These are phyloP conservation scores for Apiospora arundinis DNA, from an alignment of 2,329 filamentous ascomycete species.

Conservation along the genomic window DNA sequence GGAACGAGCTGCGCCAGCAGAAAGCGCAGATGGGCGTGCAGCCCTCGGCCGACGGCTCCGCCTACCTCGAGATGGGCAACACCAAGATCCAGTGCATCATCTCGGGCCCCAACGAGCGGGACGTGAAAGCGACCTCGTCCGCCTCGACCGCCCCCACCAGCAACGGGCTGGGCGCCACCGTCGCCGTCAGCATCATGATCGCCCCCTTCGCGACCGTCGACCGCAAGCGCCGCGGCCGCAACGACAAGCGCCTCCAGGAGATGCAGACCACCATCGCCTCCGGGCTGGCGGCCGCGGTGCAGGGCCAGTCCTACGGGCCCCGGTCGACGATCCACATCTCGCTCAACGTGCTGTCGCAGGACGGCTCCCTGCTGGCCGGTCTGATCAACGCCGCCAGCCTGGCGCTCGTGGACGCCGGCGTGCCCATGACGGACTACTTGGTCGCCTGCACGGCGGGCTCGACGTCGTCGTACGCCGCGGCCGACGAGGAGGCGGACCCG, in stretches of 20 bases:
- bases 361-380: slow-evolving; percentile 87
- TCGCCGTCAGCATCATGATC: slow-evolving; percentile 82
- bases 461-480: slow-evolving; percentile 68
- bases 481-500: slow-evolving; percentile 75
- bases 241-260: slow-evolving; percentile 81
- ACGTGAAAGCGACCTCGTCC: slow-evolving; percentile 57
- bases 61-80: slow-evolving; percentile 95
- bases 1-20: slow-evolving; percentile 94
- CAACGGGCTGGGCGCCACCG: slow-evolving; percentile 60
- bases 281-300: slow-evolving; percentile 78
- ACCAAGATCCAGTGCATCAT: slow-evolving; percentile 96
- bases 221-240: slow-evolving; percentile 75
- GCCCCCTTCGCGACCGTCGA: slow-evolving; percentile 90
- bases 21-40: slow-evolving; percentile 92
- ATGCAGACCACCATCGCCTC: slow-evolving; percentile 80
- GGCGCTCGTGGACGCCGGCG: slow-evolving; percentile 90
- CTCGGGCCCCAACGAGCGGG: slow-evolving; percentile 76
- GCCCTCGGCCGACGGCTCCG: slow-evolving; percentile 88
- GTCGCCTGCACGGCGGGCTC: slow-evolving; percentile 87
- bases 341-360: slow-evolving; percentile 86
- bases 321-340: slow-evolving; percentile 84
- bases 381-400: slow-evolving; percentile 91
- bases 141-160: slow-evolving; percentile 23
- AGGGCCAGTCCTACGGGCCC: slow-evolving; percentile 82
- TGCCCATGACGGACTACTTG: slow-evolving; percentile 94